phyloP scores from a whole-genome alignment of 2,329 filamentous ascomycete genomes.

The Epichloe glyceriae region DNA sequence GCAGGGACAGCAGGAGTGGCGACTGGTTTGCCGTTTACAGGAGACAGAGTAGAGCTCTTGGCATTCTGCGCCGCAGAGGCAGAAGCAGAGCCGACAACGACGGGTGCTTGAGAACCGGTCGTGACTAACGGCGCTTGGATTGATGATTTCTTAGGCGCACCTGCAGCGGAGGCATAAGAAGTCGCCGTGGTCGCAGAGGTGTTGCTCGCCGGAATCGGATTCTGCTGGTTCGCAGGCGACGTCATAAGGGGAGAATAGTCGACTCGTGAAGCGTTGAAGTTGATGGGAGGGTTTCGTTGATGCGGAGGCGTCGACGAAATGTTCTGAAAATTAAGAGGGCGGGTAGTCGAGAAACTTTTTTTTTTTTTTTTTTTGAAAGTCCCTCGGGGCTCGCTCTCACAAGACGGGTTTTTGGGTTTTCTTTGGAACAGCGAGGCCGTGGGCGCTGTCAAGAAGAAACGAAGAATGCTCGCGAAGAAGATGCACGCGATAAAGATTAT shows the following conservation, averaged over 20 bases:
- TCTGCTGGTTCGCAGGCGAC: slow-evolving; percentile 44
- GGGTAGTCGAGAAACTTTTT: slow-evolving; percentile 4
- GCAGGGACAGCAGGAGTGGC: slow-evolving; percentile 57
- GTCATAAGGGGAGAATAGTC: slow-evolving; percentile 35
- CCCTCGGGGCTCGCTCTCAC: slow-evolving; percentile 5
- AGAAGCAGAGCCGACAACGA: slow-evolving; percentile 42
- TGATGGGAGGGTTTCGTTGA: neutral
- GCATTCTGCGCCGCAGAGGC: slow-evolving; percentile 39
- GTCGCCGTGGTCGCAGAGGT: slow-evolving; percentile 42
- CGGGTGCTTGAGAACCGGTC: slow-evolving; percentile 40
- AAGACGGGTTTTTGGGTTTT: neutral
- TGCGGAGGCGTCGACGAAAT: neutral
- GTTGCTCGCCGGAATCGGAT: slow-evolving; percentile 43
- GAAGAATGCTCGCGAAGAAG: slow-evolving; percentile 5
- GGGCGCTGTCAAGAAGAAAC: slow-evolving; percentile 2
- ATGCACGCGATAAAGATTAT: slow-evolving; percentile 4
- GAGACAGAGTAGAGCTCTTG: slow-evolving; percentile 55
- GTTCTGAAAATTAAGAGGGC: slow-evolving; percentile 3
- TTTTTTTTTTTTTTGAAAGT: neutral
- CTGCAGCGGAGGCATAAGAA: slow-evolving; percentile 56
- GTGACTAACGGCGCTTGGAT: slow-evolving; percentile 47
- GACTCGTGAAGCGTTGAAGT: neutral
- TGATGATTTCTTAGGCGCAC: slow-evolving; percentile 49
- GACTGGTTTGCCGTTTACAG: slow-evolving; percentile 72
- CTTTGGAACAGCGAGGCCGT: neutral